Evolutionary conservation across 768 basidiomycete species (phyloP).

Genomic region (Symmetrospora coprosmae): DNA sequence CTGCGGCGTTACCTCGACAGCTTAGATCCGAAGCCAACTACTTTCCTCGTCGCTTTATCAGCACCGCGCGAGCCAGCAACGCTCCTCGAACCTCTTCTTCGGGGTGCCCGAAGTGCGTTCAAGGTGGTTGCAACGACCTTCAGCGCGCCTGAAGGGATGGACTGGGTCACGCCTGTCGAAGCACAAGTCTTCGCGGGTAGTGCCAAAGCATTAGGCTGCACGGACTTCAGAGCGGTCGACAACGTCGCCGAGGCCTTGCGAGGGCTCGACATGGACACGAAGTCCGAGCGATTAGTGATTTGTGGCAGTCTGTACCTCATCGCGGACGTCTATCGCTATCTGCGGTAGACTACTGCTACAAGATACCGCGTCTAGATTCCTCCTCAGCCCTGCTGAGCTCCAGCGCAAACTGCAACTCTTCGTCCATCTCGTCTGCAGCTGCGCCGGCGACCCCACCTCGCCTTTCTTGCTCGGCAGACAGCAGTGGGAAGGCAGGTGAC

Average conservation of each 20-base stretch:
- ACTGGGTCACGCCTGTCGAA: constrained; percentile 58
- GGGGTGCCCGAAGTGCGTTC: constrained; percentile 24
- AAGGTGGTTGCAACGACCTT: constrained; percentile 51
- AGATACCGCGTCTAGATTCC: not conserved
- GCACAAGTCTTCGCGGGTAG: not conserved
- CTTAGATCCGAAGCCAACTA: constrained; percentile 41
- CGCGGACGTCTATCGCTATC: constrained; percentile 70
- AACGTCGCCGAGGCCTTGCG: constrained; percentile 36
- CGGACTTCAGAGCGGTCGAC: not conserved
- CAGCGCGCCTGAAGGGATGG: constrained; percentile 69
- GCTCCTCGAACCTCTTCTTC: constrained; percentile 30
- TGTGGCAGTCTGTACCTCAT: constrained; percentile 90
- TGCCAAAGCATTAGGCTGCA: not conserved
- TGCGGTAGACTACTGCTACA: not conserved
- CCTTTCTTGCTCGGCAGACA: not conserved
- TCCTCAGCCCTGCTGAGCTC: constrained; percentile 23
- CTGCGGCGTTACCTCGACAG: constrained; percentile 53
- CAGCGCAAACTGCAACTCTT: constrained; percentile 16
- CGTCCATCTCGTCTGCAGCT: constrained; percentile 20
- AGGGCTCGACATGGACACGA: constrained; percentile 44
- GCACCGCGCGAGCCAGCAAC: constrained; percentile 45
- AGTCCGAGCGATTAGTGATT: constrained; percentile 43
- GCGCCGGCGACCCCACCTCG: not conserved
- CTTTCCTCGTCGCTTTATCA: constrained; percentile 68
- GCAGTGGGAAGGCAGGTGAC: not conserved